Percentiles rank a stretch among this genome's conserved stretches.
These are phyloP conservation scores for Penicillium freii DNA, from an alignment of 2,329 filamentous ascomycete genomes.

Conservation along the genomic window DNA sequence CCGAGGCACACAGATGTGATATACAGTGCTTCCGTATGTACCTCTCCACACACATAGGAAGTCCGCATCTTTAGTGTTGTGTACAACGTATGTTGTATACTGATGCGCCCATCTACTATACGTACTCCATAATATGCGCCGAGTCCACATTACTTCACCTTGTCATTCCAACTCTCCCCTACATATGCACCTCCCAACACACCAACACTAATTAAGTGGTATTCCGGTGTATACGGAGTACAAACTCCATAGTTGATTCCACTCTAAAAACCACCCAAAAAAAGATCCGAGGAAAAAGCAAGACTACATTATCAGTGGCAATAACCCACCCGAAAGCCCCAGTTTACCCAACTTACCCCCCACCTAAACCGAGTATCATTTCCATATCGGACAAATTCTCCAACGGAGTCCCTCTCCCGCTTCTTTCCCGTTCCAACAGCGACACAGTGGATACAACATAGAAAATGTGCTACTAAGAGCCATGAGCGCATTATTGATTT, in stretches of 20 bases:
- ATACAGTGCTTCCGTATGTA: conserved; percentile 7
- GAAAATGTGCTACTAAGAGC: not conserved
- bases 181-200: not conserved
- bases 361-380: conserved; percentile 4
- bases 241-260: not conserved
- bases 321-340: not conserved
- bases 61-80: not conserved
- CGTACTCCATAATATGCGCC: not conserved
- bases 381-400: conserved; percentile 6
- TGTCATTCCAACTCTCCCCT: not conserved
- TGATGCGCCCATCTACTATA: no score
- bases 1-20: conserved; percentile 6
- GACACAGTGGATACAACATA: not conserved
- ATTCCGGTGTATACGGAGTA: not conserved
- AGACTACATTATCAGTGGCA: not conserved
- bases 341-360: not conserved
- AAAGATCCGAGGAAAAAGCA: not conserved
- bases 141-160: not conserved
- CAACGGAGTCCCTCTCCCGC: conserved; percentile 4
- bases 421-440: conserved; percentile 1
- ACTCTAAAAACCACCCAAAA: not conserved
- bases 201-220: not conserved
- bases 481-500: conserved; percentile 7
- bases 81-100: not conserved
- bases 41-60: not conserved